Evolutionary conservation across 73 alveolate genomes (phyloP).

Genomic region (Stentor coeruleus): DNA sequence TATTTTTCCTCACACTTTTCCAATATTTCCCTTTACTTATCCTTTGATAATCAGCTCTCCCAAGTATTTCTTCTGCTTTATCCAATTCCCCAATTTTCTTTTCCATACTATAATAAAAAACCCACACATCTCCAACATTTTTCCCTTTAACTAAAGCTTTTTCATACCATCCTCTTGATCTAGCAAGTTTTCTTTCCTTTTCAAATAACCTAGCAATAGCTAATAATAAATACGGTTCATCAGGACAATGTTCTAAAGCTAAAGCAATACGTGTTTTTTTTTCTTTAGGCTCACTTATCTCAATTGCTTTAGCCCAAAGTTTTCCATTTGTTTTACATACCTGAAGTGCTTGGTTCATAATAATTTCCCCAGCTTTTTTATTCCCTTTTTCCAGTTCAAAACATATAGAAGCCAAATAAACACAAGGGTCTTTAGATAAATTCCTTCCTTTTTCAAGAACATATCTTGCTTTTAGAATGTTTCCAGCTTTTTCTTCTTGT

Average conservation of each 20-base stretch:
- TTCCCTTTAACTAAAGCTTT: slow-evolving; percentile 52
- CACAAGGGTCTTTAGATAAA: slow-evolving; percentile 35
- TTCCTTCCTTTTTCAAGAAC: slow-evolving; percentile 15
- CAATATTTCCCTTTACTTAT: slow-evolving; percentile 22
- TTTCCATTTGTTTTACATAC: slow-evolving; percentile 55
- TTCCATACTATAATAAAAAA: slow-evolving; percentile 42
- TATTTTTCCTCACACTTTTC: slow-evolving; percentile 6
- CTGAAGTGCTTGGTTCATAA: slow-evolving; percentile 59
- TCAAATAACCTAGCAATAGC: slow-evolving; percentile 62
- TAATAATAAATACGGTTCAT: slow-evolving; percentile 52
- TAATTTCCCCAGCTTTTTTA: slow-evolving; percentile 54
- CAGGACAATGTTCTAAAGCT: slow-evolving; percentile 57
- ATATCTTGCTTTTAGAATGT: background rate
- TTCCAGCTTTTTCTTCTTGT: background rate
- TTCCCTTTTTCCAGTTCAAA: slow-evolving; percentile 62
- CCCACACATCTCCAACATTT: slow-evolving; percentile 86
- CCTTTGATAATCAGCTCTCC: background rate
- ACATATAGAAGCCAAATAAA: slow-evolving; percentile 61
- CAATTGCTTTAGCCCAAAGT: slow-evolving; percentile 70
- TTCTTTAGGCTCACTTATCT: slow-evolving; percentile 55
- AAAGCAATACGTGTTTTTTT: slow-evolving; percentile 57
- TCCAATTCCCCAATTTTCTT: slow-evolving; percentile 19
- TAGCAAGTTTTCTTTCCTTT: slow-evolving; percentile 69
- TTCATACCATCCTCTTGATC: slow-evolving; percentile 65
- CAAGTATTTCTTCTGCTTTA: slow-evolving; percentile 11